A percentile compares a stretch with the other conserved stretches of the same genome.
These are phyloP conservation scores for Mangifera indica DNA, from an alignment of 345 rosid species.

Conservation along the genomic window DNA sequence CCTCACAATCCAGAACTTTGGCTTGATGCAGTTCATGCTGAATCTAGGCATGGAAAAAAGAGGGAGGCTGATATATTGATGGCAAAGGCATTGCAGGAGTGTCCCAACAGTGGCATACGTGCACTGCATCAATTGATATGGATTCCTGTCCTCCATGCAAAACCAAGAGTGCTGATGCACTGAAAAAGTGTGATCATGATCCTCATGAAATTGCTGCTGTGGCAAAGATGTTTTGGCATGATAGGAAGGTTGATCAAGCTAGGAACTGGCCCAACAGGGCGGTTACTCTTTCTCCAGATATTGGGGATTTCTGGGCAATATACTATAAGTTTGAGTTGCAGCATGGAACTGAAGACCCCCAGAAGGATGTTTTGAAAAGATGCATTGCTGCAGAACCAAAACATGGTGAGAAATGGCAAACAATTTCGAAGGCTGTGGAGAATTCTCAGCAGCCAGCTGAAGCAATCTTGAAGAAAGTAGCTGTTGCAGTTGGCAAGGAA, in stretches of 20 bases:
- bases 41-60: conserved; percentile 69
- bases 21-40: conserved; percentile 89
- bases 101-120: conserved; percentile 85
- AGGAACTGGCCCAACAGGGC: conserved; percentile 76
- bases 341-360: conserved; percentile 73
- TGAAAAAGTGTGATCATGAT: conserved; percentile 78
- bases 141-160: conserved; percentile 72
- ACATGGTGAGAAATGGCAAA: conserved; percentile 92
- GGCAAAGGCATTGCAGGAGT: conserved; percentile 95
- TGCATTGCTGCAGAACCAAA: conserved; percentile 79
- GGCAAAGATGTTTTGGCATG: conserved; percentile 89
- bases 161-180: conserved; percentile 69
- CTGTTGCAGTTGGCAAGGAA: conserved; percentile 69
- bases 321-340: conserved; percentile 89
- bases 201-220: conserved; percentile 82
- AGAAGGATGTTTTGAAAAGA: conserved; percentile 72
- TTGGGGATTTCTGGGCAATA: conserved; percentile 89
- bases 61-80: conserved; percentile 80
- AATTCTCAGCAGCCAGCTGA: conserved; percentile 83
- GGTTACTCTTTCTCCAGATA: conserved; percentile 75
- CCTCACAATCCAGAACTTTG: conserved; percentile 73
- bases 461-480: conserved; percentile 74
- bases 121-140: conserved; percentile 90
- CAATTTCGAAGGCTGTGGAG: conserved; percentile 78
- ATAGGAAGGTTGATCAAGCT: conserved; percentile 89